A percentile compares a stretch with the other conserved stretches of the same genome.
Evolutionary conservation across 129 eudicot genomes (phyloP).

Genomic region (Saussurea involucrata): DNA sequence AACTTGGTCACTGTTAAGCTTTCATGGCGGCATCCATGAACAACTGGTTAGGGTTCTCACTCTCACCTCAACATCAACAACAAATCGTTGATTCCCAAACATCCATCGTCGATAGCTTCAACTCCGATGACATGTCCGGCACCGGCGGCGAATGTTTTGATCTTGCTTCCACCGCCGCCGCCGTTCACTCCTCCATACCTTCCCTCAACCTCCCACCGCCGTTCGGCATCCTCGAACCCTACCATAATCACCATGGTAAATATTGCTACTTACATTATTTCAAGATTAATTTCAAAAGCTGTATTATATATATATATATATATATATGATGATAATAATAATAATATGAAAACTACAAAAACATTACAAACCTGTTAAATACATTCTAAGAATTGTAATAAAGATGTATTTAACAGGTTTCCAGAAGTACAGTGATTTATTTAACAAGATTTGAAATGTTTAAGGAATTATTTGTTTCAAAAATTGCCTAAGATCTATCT

Average conservation of each 20-base stretch:
- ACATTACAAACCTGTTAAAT: too few relatives aligned
- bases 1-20: too few relatives aligned
- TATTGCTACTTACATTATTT: not conserved
- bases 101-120: slow-evolving; percentile 34
- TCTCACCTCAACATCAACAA: slow-evolving; percentile 48
- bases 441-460: too few relatives aligned
- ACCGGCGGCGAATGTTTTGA: slow-evolving; percentile 51
- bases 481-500: too few relatives aligned
- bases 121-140: slow-evolving; percentile 50
- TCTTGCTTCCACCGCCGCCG: slow-evolving; percentile 17
- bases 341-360: too few relatives aligned
- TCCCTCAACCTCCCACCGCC: slow-evolving; percentile 64
- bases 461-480: too few relatives aligned
- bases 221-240: slow-evolving; percentile 52
- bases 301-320: too few relatives aligned
- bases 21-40: slow-evolving; percentile 52
- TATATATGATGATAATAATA: too few relatives aligned
- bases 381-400: too few relatives aligned
- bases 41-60: slow-evolving; percentile 89
- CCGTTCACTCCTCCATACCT: slow-evolving; percentile 42
- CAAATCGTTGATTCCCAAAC: slow-evolving; percentile 36
- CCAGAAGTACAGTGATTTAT: too few relatives aligned
- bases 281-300: not conserved
- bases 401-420: too few relatives aligned
- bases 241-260: slow-evolving; percentile 57